Conservation (phyloP, 1,139 yeast genomes). For the Magnusiomyces sp. region DNA sequence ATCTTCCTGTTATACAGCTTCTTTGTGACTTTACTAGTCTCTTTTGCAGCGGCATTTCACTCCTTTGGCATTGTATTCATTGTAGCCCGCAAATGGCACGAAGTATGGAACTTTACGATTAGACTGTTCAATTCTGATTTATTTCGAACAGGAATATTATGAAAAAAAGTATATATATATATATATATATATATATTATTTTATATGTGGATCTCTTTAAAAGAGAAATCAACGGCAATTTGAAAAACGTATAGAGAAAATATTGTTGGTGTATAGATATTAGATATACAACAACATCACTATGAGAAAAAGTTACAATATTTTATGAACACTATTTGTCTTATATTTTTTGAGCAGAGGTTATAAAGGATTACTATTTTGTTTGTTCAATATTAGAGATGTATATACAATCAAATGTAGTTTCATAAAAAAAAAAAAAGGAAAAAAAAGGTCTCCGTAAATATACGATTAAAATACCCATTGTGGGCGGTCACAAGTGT, state of each 20-base stretch:
- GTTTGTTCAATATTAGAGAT: no score
- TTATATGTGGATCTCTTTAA: not conserved
- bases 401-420: no score
- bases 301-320: no score
- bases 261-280: not conserved
- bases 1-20: conserved; percentile 8
- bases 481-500: not conserved
- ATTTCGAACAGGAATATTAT: not conserved
- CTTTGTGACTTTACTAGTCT: conserved; percentile 6
- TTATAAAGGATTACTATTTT: no score
- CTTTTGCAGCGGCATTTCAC: conserved; percentile 9
- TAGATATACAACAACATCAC: no score
- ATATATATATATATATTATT: no score
- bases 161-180: not conserved
- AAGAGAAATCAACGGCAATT: not conserved
- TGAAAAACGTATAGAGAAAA: not conserved
- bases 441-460: not conserved
- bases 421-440: not conserved
- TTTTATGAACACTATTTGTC: no score
- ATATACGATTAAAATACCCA: not conserved
- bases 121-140: not conserved
- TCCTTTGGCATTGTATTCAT: conserved; percentile 7
- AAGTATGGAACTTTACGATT: not conserved
- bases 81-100: conserved; percentile 9
- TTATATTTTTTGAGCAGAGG: no score